phyloP scores from a whole-genome alignment of 148 eudicot genomes.

The Camellia lanceoleosa region DNA sequence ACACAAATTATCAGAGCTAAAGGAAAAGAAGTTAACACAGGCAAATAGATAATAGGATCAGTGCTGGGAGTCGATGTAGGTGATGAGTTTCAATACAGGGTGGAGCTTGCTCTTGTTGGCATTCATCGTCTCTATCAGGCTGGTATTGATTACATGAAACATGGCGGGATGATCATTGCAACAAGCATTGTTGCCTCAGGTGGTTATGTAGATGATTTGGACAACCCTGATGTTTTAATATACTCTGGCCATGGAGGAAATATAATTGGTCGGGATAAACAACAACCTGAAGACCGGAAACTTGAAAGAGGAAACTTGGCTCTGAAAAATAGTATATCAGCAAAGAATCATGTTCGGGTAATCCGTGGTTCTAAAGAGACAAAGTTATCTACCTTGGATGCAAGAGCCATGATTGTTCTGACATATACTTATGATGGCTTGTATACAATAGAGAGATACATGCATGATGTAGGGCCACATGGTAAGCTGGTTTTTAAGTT shows the following conservation, averaged over 20 bases:
- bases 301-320: slow-evolving; percentile 85
- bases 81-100: slow-evolving; percentile 74
- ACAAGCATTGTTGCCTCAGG: slow-evolving; percentile 84
- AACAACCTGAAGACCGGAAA: slow-evolving; percentile 71
- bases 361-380: slow-evolving; percentile 74
- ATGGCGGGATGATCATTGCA: slow-evolving; percentile 45
- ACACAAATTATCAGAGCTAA: slow-evolving; percentile 42
- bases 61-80: slow-evolving; percentile 93
- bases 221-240: slow-evolving; percentile 53
- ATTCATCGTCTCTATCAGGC: slow-evolving; percentile 67
- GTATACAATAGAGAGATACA: slow-evolving; percentile 31
- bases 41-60: slow-evolving; percentile 36
- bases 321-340: slow-evolving; percentile 53
- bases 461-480: slow-evolving; percentile 44
- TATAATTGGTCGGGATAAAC: slow-evolving; percentile 31
- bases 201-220: slow-evolving; percentile 64
- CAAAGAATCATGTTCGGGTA: slow-evolving; percentile 63
- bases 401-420: slow-evolving; percentile 37
- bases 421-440: slow-evolving; percentile 81
- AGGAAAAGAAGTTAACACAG: slow-evolving; percentile 54
- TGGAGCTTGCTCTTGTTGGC: slow-evolving; percentile 78
- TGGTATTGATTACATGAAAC: slow-evolving; percentile 40
- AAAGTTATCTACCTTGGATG: slow-evolving; percentile 38
- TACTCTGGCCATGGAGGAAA: slow-evolving; percentile 84
- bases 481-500: slow-evolving; percentile 74